phyloP scores from a whole-genome alignment of 2,329 filamentous ascomycete species.

The Trichocomaceae sp. region DNA sequence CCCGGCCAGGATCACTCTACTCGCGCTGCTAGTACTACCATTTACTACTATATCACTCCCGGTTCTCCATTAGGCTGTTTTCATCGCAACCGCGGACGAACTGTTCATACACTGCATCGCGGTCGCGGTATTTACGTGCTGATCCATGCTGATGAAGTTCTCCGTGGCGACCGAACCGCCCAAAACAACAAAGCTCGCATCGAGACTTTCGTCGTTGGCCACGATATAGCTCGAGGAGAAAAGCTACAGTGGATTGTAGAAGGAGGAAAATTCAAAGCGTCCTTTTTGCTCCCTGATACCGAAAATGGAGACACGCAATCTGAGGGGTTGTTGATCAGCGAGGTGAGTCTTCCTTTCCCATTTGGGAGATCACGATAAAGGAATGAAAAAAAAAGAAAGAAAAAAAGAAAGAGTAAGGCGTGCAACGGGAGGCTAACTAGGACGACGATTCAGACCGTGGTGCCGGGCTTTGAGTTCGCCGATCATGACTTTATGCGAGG shows the following conservation, averaged over 20 bases:
- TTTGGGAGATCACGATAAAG: background rate
- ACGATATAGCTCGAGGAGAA: conserved; percentile 53
- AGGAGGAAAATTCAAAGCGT: conserved; percentile 61
- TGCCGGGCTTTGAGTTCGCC: conserved; percentile 61
- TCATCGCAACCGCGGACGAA: conserved; percentile 57
- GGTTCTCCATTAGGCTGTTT: conserved; percentile 52
- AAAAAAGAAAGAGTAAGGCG: background rate
- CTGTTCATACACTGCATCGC: conserved; percentile 59
- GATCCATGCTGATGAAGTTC: conserved; percentile 50
- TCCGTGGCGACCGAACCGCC: conserved; percentile 5
- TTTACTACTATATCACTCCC: conserved; percentile 59
- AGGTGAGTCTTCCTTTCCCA: conserved; percentile 33
- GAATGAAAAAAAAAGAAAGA: background rate
- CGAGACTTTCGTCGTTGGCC: conserved; percentile 60
- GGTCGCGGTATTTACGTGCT: conserved; percentile 59
- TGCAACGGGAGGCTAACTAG: background rate
- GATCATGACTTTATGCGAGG: conserved; percentile 61
- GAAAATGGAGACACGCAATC: conserved; percentile 31
- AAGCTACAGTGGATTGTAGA: conserved; percentile 63
- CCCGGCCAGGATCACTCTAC: conserved; percentile 30
- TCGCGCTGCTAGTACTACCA: conserved; percentile 54
- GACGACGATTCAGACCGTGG: conserved; percentile 45
- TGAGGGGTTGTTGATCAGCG: conserved; percentile 56
- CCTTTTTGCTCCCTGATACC: conserved; percentile 49
- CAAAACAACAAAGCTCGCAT: conserved; percentile 41